Conservation (phyloP, 2,329 filamentous ascomycete species). For the Cladophialophora bantiana region DNA sequence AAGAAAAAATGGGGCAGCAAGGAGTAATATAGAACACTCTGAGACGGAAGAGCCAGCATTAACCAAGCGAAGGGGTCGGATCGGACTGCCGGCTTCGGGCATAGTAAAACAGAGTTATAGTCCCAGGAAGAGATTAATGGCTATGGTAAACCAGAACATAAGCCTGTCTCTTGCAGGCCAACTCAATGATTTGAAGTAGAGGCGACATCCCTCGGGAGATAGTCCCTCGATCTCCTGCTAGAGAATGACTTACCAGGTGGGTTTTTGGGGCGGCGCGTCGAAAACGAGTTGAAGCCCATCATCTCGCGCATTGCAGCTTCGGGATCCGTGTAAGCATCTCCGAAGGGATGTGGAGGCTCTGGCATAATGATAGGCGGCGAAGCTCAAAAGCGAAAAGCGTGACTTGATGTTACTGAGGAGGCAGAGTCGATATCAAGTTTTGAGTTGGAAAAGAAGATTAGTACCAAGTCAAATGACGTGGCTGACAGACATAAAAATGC, state of each 20-base stretch:
- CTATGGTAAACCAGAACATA: neutral
- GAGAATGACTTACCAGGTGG: conserved; percentile 25
- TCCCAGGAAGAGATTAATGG: neutral
- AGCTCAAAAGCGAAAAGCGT: neutral
- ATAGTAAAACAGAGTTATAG: neutral
- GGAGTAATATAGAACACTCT: neutral
- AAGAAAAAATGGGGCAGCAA: neutral
- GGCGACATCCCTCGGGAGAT: conserved; percentile 6
- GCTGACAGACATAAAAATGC: neutral
- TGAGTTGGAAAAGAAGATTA: neutral
- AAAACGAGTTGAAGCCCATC: conserved; percentile 39
- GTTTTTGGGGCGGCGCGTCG: conserved; percentile 28
- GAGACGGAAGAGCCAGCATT: neutral
- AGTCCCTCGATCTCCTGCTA: neutral
- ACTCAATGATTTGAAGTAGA: conserved; percentile 1
- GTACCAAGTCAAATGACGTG: neutral
- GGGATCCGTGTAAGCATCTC: conserved; percentile 9
- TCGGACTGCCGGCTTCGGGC: too few species aligned
- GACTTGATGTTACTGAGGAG: neutral
- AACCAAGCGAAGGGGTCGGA: too few species aligned
- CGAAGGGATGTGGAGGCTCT: conserved; percentile 8
- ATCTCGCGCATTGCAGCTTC: conserved; percentile 36
- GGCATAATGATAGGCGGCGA: conserved; percentile 14
- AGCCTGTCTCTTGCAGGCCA: neutral
- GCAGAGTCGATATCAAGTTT: neutral